Conservation (phyloP, 2,329 filamentous ascomycete species). For the Fusarium sp. region DNA sequence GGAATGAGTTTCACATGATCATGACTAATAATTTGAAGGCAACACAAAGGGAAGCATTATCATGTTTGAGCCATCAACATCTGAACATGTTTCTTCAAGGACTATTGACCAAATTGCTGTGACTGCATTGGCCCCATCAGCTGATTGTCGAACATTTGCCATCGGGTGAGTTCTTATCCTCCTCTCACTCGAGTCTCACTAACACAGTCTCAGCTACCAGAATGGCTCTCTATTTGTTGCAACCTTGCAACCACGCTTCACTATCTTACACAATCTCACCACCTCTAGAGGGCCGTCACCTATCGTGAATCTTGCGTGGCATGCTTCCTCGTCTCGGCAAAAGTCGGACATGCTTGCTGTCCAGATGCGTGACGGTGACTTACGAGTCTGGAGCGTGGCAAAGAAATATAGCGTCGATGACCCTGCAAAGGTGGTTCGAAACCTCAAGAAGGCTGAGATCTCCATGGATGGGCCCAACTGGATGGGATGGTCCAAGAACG, state of each 20-base stretch:
- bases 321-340: constrained; percentile 93
- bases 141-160: constrained; percentile 93
- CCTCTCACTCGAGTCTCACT: constrained; percentile 1
- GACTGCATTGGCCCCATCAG: constrained; percentile 87
- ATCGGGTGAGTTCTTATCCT: constrained; percentile 75
- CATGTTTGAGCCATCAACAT: constrained; percentile 90
- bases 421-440: constrained; percentile 86
- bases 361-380: constrained; percentile 89
- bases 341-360: constrained; percentile 98
- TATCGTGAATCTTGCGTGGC: constrained; percentile 89
- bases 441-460: constrained; percentile 82
- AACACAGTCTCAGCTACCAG: constrained; percentile 73
- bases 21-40: constrained; percentile 61
- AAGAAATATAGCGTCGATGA: constrained; percentile 78
- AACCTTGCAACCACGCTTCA: constrained; percentile 89
- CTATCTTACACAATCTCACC: constrained; percentile 90
- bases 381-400: constrained; percentile 95
- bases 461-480: constrained; percentile 83
- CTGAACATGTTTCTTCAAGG: constrained; percentile 88
- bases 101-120: constrained; percentile 94
- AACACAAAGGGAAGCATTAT: constrained; percentile 94
- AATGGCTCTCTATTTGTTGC: constrained; percentile 95
- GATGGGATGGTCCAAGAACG: constrained; percentile 99
- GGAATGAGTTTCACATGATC: constrained; percentile 2
- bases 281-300: constrained; percentile 86